phyloP scores from a whole-genome alignment of 331 rosid species.

The Arachis monticola region DNA sequence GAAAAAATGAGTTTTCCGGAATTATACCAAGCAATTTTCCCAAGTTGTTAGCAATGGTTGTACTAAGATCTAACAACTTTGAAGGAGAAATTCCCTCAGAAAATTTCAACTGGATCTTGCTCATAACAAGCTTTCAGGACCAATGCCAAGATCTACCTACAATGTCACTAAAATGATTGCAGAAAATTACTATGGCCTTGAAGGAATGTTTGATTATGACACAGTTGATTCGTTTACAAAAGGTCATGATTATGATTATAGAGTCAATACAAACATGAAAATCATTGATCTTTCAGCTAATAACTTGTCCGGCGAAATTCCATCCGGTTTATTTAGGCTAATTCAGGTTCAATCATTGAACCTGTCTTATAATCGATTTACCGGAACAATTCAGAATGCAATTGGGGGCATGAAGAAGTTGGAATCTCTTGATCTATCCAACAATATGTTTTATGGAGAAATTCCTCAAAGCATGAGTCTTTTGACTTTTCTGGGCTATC shows the following conservation, averaged over 20 bases:
- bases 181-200: not conserved
- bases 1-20: not conserved
- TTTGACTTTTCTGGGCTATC: not conserved
- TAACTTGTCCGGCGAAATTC: conserved; percentile 26
- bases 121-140: conserved; percentile 14
- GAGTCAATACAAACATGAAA: not conserved
- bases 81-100: not conserved
- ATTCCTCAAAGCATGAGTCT: conserved; percentile 27
- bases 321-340: not conserved
- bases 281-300: conserved; percentile 7
- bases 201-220: not conserved
- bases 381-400: not conserved
- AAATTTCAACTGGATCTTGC: not conserved
- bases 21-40: not conserved
- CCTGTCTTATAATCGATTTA: conserved; percentile 27
- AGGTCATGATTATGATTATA: not conserved
- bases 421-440: conserved; percentile 38
- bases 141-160: not conserved
- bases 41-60: not conserved
- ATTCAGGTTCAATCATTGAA: not conserved
- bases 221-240: not conserved
- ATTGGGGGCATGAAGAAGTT: not conserved
- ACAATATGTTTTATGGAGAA: conserved; percentile 10
- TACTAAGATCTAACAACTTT: conserved; percentile 18
- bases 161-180: not conserved